phyloP scores from a whole-genome alignment of 169 alveolate genomes.

The Plasmodium blacklocki region DNA sequence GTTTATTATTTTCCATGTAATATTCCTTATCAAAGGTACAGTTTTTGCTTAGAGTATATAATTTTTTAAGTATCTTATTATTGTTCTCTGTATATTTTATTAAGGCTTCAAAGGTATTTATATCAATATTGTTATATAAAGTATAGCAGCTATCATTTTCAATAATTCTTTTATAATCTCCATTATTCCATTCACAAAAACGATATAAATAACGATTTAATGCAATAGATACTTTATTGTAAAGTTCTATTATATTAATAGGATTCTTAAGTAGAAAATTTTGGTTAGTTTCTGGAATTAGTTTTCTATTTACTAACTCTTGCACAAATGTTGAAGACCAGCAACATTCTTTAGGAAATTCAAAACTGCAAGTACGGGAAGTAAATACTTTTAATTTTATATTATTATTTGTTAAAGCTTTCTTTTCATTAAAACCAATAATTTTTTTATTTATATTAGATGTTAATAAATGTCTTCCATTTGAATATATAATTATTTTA shows the following conservation, averaged over 20 bases:
- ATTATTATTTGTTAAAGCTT: constrained; percentile 12
- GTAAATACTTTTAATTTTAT: constrained; percentile 57
- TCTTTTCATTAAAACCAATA: constrained; percentile 17
- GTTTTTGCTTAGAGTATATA: constrained; percentile 17
- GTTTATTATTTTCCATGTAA: neutral
- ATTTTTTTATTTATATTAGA: constrained; percentile 45
- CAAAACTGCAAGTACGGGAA: constrained; percentile 67
- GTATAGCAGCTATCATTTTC: constrained; percentile 34
- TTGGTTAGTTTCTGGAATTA: constrained; percentile 44
- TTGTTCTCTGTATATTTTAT: constrained; percentile 68
- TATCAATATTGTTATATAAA: constrained; percentile 47
- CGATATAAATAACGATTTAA: constrained; percentile 70
- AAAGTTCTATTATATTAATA: constrained; percentile 65
- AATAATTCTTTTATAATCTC: constrained; percentile 50
- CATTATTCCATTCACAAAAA: constrained; percentile 60
- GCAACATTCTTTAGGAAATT: constrained; percentile 67
- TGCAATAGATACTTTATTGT: constrained; percentile 69
- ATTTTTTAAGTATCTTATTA: constrained; percentile 48
- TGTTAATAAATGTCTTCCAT: constrained; percentile 71
- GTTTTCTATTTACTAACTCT: constrained; percentile 66
- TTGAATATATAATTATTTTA: constrained; percentile 67
- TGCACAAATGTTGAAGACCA: constrained; percentile 75
- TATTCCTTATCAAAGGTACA: constrained; percentile 6
- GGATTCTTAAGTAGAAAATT: constrained; percentile 68
- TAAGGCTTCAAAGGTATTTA: constrained; percentile 58